Conservation (phyloP, 345 rosid species). For the Excoecaria agallocha region DNA sequence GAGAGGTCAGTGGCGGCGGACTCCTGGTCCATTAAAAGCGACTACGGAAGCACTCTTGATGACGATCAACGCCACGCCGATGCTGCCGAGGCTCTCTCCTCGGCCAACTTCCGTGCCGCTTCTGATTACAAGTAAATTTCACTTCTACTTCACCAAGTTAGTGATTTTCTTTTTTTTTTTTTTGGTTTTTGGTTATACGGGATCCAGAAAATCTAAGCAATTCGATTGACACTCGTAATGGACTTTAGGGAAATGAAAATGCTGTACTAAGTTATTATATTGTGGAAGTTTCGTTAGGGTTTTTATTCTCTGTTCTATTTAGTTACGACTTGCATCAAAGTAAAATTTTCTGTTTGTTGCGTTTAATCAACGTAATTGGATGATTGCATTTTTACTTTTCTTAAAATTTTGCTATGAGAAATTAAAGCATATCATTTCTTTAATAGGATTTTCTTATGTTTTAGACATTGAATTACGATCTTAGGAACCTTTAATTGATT, state of each 20-base stretch:
- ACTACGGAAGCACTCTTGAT: conserved; percentile 95
- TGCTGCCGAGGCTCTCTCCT: conserved; percentile 84
- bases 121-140: conserved; percentile 67
- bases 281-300: background rate
- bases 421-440: background rate
- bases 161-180: background rate
- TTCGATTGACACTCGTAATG: background rate
- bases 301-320: background rate
- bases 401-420: background rate
- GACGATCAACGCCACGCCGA: conserved; percentile 98
- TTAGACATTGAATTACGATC: background rate
- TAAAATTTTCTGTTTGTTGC: background rate
- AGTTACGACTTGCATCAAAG: background rate
- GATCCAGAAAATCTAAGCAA: background rate
- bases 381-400: background rate
- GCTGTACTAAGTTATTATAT: background rate
- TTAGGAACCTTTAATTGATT: background rate
- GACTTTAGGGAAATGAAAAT: background rate
- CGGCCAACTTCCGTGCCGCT: conserved; percentile 63
- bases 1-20: conserved; percentile 97
- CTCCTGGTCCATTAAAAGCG: conserved; percentile 98
- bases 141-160: background rate
- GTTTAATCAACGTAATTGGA: background rate
- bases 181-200: too few species aligned
- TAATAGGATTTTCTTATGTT: background rate